Evolutionary conservation across 2,329 filamentous ascomycete genomes (phyloP), one percentile per base, ranked within the genome.

Genomic region (Arthrobotrys sinensis): DNA sequence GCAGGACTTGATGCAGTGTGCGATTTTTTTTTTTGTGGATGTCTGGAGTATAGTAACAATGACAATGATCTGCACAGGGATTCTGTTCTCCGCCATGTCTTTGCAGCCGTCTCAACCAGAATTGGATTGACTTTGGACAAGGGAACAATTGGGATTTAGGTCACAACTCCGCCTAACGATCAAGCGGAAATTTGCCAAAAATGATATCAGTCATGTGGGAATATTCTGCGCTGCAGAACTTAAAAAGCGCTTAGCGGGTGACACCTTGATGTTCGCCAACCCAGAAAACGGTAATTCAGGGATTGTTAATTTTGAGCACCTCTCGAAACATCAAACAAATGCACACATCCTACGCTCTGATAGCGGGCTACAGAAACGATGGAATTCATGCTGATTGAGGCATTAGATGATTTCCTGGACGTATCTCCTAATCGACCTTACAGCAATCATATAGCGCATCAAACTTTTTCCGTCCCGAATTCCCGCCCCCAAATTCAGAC

Each of bases 11-110:
- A 77, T 77, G 73, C 66, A 38, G 55, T 43, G 73, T 77, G 60
- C 57, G 62, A 70, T 60, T 65, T 66, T 65, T 66, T 65, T 66
- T 70, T 76, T 70, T 43, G 65, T 77, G 46, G 66, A 67, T 36
- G 66, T 77, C 72, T 69, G 71, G 67, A 57, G 72, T 69, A 52
- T 40, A 60, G 55, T 60, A 69, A 50, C 48, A 69, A 34, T 60
- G 50, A 60, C 57, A 62, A 65, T 70, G 73, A 77, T 77, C 73
- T 77, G 66, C 73, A 70, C 73, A 77, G 66, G 65, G 72, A 68
- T 73, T 72, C 12, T 63, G 7, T 34, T 65, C 53, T 45, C 57
- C 36, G 50, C 60, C 48, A 36, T 66, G 48, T 65, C 60, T 53
- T 38, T 36, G n/a, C 68, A 72, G 55, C 34, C 53, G 21, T 52